Percentiles rank a stretch among this genome's conserved stretches.
Conservation (phyloP, 2,329 filamentous ascomycete species). For the Tolypocladium album region DNA sequence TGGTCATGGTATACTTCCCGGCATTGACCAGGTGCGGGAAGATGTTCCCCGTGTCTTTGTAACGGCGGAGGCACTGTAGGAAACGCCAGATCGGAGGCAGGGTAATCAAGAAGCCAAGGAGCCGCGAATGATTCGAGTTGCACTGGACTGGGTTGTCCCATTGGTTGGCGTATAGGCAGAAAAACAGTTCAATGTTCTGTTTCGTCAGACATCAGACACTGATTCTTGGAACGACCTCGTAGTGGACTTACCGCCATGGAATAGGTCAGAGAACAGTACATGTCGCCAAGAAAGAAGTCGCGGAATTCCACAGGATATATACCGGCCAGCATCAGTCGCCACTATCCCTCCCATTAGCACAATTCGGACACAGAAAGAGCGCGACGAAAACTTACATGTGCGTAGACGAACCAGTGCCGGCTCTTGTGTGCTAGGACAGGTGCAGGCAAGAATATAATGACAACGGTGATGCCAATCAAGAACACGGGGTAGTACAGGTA, state of each 20-base stretch:
- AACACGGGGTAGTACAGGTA: constrained; percentile 83
- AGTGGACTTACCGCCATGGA: constrained; percentile 61
- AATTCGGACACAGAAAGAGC: neutral
- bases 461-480: constrained; percentile 55
- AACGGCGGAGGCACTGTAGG: constrained; percentile 83
- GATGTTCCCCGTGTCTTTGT: constrained; percentile 71
- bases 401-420: constrained; percentile 78
- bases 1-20: constrained; percentile 82
- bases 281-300: constrained; percentile 95
- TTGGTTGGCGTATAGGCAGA: constrained; percentile 75
- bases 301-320: constrained; percentile 91
- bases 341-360: constrained; percentile 38
- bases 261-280: constrained; percentile 94
- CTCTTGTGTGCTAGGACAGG: constrained; percentile 65
- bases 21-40: constrained; percentile 92
- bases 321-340: constrained; percentile 74
- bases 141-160: constrained; percentile 69
- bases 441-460: constrained; percentile 66
- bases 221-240: neutral
- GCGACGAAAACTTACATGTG: constrained; percentile 53
- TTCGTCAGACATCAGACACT: neutral
- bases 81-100: constrained; percentile 85
- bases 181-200: constrained; percentile 84
- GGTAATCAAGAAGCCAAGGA: constrained; percentile 75
- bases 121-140: constrained; percentile 74